Base-by-base conservation (phyloP, 2,329 filamentous ascomycete genomes). In the Botrytis sinoallii region DNA sequence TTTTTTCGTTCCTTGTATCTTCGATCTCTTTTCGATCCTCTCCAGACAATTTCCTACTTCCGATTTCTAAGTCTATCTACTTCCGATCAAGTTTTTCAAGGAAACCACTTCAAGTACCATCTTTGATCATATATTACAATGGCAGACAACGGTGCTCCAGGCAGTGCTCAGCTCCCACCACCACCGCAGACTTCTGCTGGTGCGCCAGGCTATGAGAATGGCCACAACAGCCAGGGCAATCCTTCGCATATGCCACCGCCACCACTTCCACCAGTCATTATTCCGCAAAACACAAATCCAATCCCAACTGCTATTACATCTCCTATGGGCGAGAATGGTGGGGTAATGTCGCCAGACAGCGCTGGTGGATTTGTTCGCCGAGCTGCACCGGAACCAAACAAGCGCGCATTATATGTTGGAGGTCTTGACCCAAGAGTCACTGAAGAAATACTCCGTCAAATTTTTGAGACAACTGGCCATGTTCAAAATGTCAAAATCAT, bases 401-500 rank as follows among this genome's bases (percentile, higher is more conserved):
- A 99, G 89, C 90, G 96, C 81, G 96, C 96, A 74, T 86, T 99
- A 76, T 99, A 99, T 81, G 93, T 99, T 74, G 96, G 96, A 76
- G 96, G 96, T 72, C 86, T 99, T 78, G 96, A 99, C 83, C 94
- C 95, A 80, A 90, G 96, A 78, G 95, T 98, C 76, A 98, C 95
- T 46, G 95, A 98, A 84, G 95, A 98, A 82, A 94, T 98, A 73
- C 85, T 98, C 83, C 94, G 94, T 81, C 95, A 98, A 84, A 98
- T 98, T 80, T 99, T 99, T 81, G 96, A 99, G 87, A 99, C 96
- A 10, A 98, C 95, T 74, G 96, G 96, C 73, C 96, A 99, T 84
- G 96, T 99, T 77, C 92, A 97, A 85, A 98, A 94, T 81, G 96
- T 99, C 82, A 99, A 99, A 88, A 98, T 99, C 82, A 99, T 99